A percentile compares a stretch with the other conserved stretches of the same genome.
phyloP scores from a whole-genome alignment of 2,329 filamentous ascomycete species.

The Colletotrichum chlorophyti region DNA sequence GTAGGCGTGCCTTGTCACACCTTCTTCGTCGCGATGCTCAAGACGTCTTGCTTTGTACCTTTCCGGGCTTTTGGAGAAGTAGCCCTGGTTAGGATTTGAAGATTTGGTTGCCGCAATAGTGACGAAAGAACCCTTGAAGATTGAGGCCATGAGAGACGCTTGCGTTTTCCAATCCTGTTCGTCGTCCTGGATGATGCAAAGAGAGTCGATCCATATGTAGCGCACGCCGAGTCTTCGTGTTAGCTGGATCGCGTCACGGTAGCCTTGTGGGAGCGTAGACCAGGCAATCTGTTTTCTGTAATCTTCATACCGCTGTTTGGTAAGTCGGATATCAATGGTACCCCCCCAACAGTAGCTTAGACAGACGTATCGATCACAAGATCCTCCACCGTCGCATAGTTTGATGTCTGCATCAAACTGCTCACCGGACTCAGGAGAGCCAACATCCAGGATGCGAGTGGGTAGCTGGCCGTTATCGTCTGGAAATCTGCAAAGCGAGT shows the following conservation, averaged over 20 bases:
- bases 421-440: not conserved
- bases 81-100: not conserved
- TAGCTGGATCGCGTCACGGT: not conserved
- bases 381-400: not conserved
- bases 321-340: not conserved
- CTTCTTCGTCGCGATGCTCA: not conserved
- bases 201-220: not conserved
- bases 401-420: not conserved
- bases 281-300: not conserved
- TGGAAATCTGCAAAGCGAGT: not conserved
- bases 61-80: not conserved
- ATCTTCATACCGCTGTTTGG: not conserved
- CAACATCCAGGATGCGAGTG: not conserved
- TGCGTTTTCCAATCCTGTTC: not conserved
- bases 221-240: not conserved
- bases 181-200: not conserved
- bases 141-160: not conserved
- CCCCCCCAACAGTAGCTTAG: not conserved
- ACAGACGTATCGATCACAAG: not conserved
- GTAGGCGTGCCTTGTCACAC: not conserved
- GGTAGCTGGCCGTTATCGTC: not conserved
- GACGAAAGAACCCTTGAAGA: not conserved
- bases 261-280: not conserved
- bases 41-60: not conserved
- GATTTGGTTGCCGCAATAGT: not conserved